Evolutionary conservation across 2,329 filamentous ascomycete genomes (phyloP), one percentile per base, ranked within the genome.

Genomic region (Diaporthe helianthi): DNA sequence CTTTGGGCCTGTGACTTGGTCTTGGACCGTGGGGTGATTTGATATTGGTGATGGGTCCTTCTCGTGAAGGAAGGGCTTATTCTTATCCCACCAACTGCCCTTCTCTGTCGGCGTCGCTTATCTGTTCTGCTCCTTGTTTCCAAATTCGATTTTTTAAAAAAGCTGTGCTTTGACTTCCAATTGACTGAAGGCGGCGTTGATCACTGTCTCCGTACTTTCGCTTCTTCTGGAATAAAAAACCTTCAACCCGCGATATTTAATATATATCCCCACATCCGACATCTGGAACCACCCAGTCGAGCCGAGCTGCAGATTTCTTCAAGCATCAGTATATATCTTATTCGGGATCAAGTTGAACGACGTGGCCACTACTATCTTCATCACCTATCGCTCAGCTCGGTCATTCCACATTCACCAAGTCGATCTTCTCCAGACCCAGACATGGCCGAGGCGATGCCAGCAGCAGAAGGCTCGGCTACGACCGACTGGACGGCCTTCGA

Each of bases 401-500:
- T 2, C 17, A 22, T 17, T 19, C 33, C 19, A 24, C 38, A 12
- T 36, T n/a, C 26, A 8, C 36, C 17, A 15, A 29, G 17, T 17
- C 33, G 33, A 31, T 12, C 29, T 19, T 12, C 29, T 19, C 44
- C 6, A 12, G 26, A 58, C 15, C 36, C 10, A 24, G 41, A 44
- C 29, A 71, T 71, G 69, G 55, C 54, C 49, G 49, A 63, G 19
- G 69, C 69, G 15, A 68, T 55, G 51, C 54, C 63, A 46, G 69
- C 63, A 29, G 58, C 58, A 49, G 4, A 12, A 47, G 69, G 61
- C 9, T 64, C 69, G 24, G 67, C 54, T 15, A 69, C 69, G 31
- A 71, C 69, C 29, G 61, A 69, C 61, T 71, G 69, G 69, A 33
- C n/a, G 13, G 69, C 53, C 8, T 71, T 58, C 10, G 63, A 67